phyloP scores from a whole-genome alignment of 768 basidiomycete genomes.

The Trametopsis cervina region DNA sequence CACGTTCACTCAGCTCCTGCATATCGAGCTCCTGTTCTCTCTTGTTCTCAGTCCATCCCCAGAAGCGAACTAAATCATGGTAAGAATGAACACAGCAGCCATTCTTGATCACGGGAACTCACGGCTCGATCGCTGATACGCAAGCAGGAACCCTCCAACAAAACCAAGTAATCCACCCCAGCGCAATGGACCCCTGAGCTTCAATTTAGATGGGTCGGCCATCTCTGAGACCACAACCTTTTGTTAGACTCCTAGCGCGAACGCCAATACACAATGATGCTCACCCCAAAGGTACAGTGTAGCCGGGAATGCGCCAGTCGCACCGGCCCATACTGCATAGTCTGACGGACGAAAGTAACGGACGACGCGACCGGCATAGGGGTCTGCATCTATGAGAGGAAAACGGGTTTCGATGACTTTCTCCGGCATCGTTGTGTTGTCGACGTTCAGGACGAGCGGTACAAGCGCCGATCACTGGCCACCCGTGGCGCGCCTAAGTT shows the following conservation, averaged over 20 bases:
- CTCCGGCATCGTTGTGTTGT: conserved; percentile 37
- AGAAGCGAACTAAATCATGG: conserved; percentile 66
- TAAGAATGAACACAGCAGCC: background rate
- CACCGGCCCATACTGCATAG: conserved; percentile 77
- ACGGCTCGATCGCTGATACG: conserved; percentile 90
- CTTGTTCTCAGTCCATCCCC: conserved; percentile 90
- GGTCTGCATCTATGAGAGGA: conserved; percentile 93
- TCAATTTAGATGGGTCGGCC: conserved; percentile 35
- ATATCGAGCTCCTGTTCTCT: conserved; percentile 74
- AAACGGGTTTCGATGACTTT: conserved; percentile 58
- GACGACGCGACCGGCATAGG: conserved; percentile 80
- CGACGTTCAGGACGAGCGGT: conserved; percentile 13
- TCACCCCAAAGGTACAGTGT: conserved; percentile 77
- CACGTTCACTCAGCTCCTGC: conserved; percentile 70
- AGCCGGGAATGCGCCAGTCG: conserved; percentile 77
- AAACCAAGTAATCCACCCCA: conserved; percentile 78
- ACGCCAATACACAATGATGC: conserved; percentile 28
- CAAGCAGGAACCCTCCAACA: conserved; percentile 84
- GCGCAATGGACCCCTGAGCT: conserved; percentile 34
- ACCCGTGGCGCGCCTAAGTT: conserved; percentile 6
- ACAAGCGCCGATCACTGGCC: conserved; percentile 5
- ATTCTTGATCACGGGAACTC: conserved; percentile 26
- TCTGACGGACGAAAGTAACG: conserved; percentile 86
- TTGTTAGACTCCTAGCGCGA: background rate
- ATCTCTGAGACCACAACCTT: conserved; percentile 28